Evolutionary conservation across 2,329 filamentous ascomycete species (phyloP), one percentile per base, ranked within the genome.

Genomic region (Ceratocystis colombiana): DNA sequence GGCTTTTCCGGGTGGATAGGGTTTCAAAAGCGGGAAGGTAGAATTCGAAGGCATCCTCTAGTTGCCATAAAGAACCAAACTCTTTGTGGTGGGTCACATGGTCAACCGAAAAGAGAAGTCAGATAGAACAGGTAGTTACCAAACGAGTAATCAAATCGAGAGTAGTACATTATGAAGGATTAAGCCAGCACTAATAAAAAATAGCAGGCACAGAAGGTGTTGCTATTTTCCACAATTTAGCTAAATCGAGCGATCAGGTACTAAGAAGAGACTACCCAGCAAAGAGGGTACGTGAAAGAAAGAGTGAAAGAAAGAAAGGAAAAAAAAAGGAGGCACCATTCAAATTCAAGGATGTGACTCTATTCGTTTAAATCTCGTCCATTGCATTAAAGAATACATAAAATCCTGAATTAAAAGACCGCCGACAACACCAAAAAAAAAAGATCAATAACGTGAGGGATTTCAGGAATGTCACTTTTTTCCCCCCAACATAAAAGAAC

Each of bases 381-480:
- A 59, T 59, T 59, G 33, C 30, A 30, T 37, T 1, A n/a, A 33
- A 33, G 17, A 59, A 20, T 59, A 59, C 55, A 59, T 59, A 37
- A 59, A 59, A 59, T n/a, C 28, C 28, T 2, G 28, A 59, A 37
- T 37, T 59, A 59, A 59, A 59, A 59, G 15, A 59, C 55, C 55
- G 48, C 10, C 22, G 33, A 33, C 28, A 15, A 55, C 28, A 28
- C 7, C 5, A 28, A 28, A 28, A 28, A 59, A 10, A 59, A 10
- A 37, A 59, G 7, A 59, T 37, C 8, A 30, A 33, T 8, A 59
- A 59, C 37, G 6, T 37, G 55, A 33, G 28, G 55, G 55, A 59
- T 59, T 59, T 59, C 55, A 37, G 28, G 55, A 59, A 59, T 59
- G 55, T 37, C 28, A 20, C 55, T 37, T 59, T 37, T 37, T 59